These are phyloP conservation scores for Harrya chromipes DNA, from an alignment of 768 basidiomycete species.

Conservation along the genomic window DNA sequence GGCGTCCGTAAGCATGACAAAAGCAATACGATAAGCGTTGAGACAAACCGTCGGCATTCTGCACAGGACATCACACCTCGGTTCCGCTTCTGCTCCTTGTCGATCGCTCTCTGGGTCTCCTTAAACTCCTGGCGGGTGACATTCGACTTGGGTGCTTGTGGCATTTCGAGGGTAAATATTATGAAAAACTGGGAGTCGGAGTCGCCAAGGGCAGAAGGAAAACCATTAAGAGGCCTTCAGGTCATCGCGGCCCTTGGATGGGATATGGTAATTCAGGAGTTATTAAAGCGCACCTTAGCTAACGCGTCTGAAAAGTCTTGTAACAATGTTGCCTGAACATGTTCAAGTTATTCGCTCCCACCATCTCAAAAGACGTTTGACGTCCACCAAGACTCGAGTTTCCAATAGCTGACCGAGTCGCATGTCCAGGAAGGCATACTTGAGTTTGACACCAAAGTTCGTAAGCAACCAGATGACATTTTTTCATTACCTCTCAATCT, in stretches of 20 bases:
- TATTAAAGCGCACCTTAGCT: slow-evolving; percentile 9
- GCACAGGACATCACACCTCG: slow-evolving; percentile 55
- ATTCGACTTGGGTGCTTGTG: slow-evolving; percentile 49
- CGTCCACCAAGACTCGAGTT: too few species aligned
- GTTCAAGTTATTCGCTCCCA: too few species aligned
- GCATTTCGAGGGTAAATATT: slow-evolving; percentile 34
- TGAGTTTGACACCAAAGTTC: too few species aligned
- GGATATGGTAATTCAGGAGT: slow-evolving; percentile 6
- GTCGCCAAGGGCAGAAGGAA: not conserved
- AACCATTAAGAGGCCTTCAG: not conserved
- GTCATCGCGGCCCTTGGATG: not conserved
- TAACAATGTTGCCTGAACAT: too few species aligned
- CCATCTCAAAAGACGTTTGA: too few species aligned
- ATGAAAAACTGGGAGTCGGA: not conserved
- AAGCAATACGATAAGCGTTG: not conserved
- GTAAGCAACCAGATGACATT: too few species aligned
- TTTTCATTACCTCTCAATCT: slow-evolving; percentile 14
- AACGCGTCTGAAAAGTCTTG: not conserved
- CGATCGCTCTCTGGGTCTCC: slow-evolving; percentile 48
- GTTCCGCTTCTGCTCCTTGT: slow-evolving; percentile 65
- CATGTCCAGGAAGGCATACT: too few species aligned
- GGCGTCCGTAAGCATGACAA: not conserved
- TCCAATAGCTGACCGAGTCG: too few species aligned
- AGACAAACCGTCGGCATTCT: slow-evolving; percentile 56
- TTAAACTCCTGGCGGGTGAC: slow-evolving; percentile 27